These are phyloP conservation scores for Conticribra guillardii DNA, from an alignment of 108 stramenopile species.

Conservation along the genomic window DNA sequence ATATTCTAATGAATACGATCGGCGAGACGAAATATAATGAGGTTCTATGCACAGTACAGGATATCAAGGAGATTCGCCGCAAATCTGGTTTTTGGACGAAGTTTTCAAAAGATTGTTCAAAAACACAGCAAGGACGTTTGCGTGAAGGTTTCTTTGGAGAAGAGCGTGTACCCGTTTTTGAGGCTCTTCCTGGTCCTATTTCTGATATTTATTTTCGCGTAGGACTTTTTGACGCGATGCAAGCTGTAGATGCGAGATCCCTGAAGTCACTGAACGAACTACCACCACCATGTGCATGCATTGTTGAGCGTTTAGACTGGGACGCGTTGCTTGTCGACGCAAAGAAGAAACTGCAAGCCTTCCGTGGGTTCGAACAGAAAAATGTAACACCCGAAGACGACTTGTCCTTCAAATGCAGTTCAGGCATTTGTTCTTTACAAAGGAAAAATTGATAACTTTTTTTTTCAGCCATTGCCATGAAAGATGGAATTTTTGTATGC, in stretches of 20 bases:
- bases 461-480: too few relatives aligned
- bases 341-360: conserved; percentile 22
- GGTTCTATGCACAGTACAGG: conserved; percentile 1
- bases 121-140: background rate
- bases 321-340: conserved; percentile 15
- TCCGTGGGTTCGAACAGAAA: conserved; percentile 19
- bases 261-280: conserved; percentile 1
- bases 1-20: conserved; percentile 16
- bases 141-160: conserved; percentile 10
- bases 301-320: conserved; percentile 24
- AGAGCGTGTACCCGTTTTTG: conserved; percentile 12
- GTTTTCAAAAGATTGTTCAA: conserved; percentile 12
- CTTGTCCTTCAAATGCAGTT: conserved; percentile 11
- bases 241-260: conserved; percentile 10
- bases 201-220: conserved; percentile 30
- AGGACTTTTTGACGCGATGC: conserved; percentile 29
- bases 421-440: conserved; percentile 11
- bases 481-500: too few relatives aligned
- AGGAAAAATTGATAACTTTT: too few relatives aligned
- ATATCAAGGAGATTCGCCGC: conserved; percentile 28
- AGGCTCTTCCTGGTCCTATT: conserved; percentile 10
- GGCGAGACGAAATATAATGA: conserved; percentile 33
- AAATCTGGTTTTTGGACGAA: conserved; percentile 31
- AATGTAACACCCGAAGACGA: conserved; percentile 9
- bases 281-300: conserved; percentile 5